Conservation (phyloP, 1,284 basidiomycete species). For the Cerioporus squamosus region DNA sequence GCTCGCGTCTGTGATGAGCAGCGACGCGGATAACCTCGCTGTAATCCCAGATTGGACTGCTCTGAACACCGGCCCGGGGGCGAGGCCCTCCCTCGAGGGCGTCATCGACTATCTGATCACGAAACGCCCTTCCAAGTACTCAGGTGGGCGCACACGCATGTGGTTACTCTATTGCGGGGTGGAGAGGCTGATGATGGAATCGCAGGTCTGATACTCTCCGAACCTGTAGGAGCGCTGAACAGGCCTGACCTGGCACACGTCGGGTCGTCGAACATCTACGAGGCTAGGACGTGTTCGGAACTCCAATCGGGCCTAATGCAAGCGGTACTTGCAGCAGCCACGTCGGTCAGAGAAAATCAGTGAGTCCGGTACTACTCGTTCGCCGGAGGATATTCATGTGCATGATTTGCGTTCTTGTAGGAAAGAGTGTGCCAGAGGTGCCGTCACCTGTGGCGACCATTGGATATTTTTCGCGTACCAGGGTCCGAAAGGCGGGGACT, state of each 20-base stretch:
- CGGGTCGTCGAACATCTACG: constrained; percentile 13
- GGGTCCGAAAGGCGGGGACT: constrained; percentile 11
- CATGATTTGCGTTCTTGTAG: background rate
- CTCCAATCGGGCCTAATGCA: constrained; percentile 9
- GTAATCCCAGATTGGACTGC: constrained; percentile 13
- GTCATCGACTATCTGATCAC: constrained; percentile 15
- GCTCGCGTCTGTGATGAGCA: constrained; percentile 10
- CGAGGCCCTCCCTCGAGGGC: constrained; percentile 6
- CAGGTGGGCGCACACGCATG: constrained; percentile 2
- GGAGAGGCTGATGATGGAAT: background rate
- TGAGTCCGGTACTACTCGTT: background rate
- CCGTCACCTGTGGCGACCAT: constrained; percentile 13
- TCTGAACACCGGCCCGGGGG: background rate
- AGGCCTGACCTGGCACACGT: constrained; percentile 10
- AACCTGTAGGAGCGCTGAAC: constrained; percentile 14
- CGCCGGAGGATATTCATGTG: background rate
- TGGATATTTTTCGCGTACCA: constrained; percentile 17
- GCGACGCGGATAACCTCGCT: constrained; percentile 5
- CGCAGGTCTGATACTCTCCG: constrained; percentile 13
- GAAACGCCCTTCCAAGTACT: constrained; percentile 12
- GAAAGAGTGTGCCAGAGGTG: constrained; percentile 13
- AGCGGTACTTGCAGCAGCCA: constrained; percentile 12
- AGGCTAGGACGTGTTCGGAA: constrained; percentile 12
- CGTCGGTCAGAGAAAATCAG: constrained; percentile 2
- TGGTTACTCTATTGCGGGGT: too few relatives aligned